Base-by-base conservation (phyloP, 768 basidiomycete genomes). In the Panaeolus papilionaceus region DNA sequence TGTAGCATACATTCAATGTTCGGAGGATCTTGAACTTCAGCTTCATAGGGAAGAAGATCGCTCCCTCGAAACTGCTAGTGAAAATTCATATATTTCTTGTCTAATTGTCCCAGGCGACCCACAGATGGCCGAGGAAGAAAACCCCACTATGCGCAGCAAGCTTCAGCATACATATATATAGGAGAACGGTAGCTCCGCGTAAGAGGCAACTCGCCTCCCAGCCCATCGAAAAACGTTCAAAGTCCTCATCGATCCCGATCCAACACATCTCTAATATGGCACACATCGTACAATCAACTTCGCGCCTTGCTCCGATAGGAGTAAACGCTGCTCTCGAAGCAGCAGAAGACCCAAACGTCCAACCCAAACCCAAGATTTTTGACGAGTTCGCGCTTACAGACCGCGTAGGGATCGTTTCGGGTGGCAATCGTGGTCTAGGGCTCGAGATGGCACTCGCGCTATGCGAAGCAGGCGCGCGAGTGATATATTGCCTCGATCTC, bases 241-340 rank as follows among this genome's bases (percentile, higher is more conserved):
- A 14, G 2, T 16, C 14, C 5, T 33, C 33, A 5, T 33, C 5
- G 33, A 44, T 6, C 23, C 23, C 23, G 23, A 44, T 33, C 33
- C 33, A 44, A 14, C 39, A 45, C 33, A 33, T 33, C 33, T 5
- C 33, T 33, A 45, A 0, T 23, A 49, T 49, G 47, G 47, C 47
- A 49, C 47, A 20, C 8, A 9, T 26, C 3, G 47, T 23, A 20
- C 84, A 84, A 69, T 83, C 84, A 16, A 72, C 79, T 14, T 89
- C 89, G 5, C 85, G 86, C 20, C 81, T 88, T 28, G 88, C 85
- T 0, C 89, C 86, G 11, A 79, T 92, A 62, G 91, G 91, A 0
- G 88, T 92, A 61, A 80, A 79, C 14, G 89, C 88, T 11, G 90
- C 90, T 2, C 73, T 49, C 16, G n/a, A 49, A 86, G 47, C 47